phyloP scores from a whole-genome alignment of 2,329 filamentous ascomycete species.

The Colletotrichum karsti region DNA sequence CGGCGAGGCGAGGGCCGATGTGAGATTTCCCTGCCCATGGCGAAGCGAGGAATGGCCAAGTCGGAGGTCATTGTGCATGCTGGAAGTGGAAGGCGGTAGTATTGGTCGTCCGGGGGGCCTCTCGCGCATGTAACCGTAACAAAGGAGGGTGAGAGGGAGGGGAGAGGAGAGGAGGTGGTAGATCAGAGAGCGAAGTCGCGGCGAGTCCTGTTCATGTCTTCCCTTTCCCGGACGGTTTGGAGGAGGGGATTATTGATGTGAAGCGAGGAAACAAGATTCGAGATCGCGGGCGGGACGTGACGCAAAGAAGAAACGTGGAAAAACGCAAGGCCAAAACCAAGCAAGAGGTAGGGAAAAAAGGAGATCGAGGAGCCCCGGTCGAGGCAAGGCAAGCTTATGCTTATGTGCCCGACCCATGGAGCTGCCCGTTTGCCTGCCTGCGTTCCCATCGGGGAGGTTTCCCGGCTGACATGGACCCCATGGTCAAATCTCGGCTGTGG shows the following conservation, averaged over 20 bases:
- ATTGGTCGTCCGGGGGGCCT: neutral
- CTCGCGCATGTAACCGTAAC: neutral
- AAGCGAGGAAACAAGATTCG: too few species aligned
- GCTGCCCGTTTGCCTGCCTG: neutral
- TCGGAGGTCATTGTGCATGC: neutral
- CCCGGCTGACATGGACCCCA: neutral
- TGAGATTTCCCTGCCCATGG: too few species aligned
- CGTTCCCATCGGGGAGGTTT: neutral
- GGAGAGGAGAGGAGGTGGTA: too few species aligned
- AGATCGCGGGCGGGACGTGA: too few species aligned
- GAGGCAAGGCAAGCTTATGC: neutral
- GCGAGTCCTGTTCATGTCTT: too few species aligned
- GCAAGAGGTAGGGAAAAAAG: neutral
- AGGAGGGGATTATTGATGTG: too few species aligned
- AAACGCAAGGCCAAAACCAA: neutral
- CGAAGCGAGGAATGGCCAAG: neutral
- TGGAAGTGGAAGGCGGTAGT: too few species aligned
- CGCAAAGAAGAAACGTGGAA: neutral
- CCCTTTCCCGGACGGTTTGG: too few species aligned
- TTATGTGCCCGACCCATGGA: neutral
- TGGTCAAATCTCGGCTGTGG: neutral
- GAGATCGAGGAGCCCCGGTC: neutral
- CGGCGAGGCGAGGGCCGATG: neutral
- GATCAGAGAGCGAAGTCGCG: too few species aligned
- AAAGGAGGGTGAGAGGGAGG: too few species aligned